Base-by-base conservation (phyloP, 106 monocot species). In the Agapanthus africanus region DNA sequence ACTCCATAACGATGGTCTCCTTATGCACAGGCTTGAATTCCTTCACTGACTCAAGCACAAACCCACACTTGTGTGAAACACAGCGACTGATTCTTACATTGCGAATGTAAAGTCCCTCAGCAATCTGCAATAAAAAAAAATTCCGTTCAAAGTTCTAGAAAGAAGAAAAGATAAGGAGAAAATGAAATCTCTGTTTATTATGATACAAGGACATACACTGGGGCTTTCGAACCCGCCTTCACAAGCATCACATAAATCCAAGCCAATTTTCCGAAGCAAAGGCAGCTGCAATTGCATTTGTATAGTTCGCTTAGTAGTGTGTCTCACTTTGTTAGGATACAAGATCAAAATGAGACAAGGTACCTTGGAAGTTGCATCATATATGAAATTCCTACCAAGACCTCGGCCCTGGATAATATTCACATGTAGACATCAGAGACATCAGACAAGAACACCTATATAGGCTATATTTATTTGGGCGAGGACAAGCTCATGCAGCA, bases 181-280 rank as follows among this genome's bases (percentile, higher is more conserved):
- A 66, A 1, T 13, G 54, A 35, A 21, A 4, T 1, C 1, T n/a
- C 9, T 28, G 0, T 59, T 27, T 34, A 33, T 14, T 38, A 19
- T 39, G 39, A 38, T n/a, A 36, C 5, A 59, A 49, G 39, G 44
- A 51, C 86, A 69, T 72, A 90, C 90, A 72, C 60, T 73, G 7
- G 80, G 90, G 71, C 80, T 80, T 15, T 83, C 78, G 41, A 86
- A 83, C 25, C 90, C 85, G 26, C 76, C 85, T 71, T 90, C 83
- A 61, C 75, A 79, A 28, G 85, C 90, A 62, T 90, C 90, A 65
- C 90, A 90, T 4, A 83, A 16, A 71, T 90, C 90, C 83, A 90
- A 61, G 2, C 83, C 77, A 11, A 90, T 0, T 32, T 81, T 80
- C 8, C 86, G 67, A 16, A 90, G 80, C 26, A 90, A 51, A 6